Base-by-base conservation (phyloP, 2,329 filamentous ascomycete species). In the Hymenoscyphus infarciens region DNA sequence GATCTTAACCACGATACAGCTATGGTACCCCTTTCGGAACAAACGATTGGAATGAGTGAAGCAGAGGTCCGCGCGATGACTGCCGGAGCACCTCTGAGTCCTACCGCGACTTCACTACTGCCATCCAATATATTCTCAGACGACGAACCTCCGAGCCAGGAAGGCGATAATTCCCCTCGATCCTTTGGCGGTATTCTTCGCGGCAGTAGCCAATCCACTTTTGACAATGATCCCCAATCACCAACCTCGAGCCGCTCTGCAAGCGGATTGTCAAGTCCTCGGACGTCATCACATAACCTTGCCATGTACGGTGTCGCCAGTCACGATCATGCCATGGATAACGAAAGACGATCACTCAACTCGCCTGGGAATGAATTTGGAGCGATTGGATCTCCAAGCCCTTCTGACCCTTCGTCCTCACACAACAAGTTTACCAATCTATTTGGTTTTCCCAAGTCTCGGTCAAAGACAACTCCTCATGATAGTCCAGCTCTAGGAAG, bases 41-140 rank as follows among this genome's bases (percentile, higher is more conserved):
- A 75, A 69, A 68, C 78, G 65, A 67, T 77, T 65, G 70, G 74
- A 10, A 79, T 87, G 61, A 85, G 84, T 5, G 87, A 90, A 35
- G 82, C 85, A 1, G 87, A 89, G 19, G 76, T 88, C 4, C 84
- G 84, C 63, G 80, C 80, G 19, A 74, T 89, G 39, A 86, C 82
- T 2, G 83, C 81, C 19, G 86, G 84, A 31, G 90, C 88, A 1
- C 89, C 89, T 0, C 83, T 94, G 73, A 93, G 89, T 69, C 91
- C 91, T 1, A 89, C 89, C 3, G 91, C 90, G 1, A 87, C 89
- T 31, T 83, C 87, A 16, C 79, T 94, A 3, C 77, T 96, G 16
- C 91, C 91, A 0, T 89, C 90, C 1, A 85, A 84, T 63, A 77
- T 89, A 3, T 82, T 84, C 61, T 75, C 77, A 59, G 87, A 90